Percentiles rank a stretch among this genome's conserved stretches.
Evolutionary conservation across 2,329 filamentous ascomycete species (phyloP).

Genomic region (Xylariales sp.): DNA sequence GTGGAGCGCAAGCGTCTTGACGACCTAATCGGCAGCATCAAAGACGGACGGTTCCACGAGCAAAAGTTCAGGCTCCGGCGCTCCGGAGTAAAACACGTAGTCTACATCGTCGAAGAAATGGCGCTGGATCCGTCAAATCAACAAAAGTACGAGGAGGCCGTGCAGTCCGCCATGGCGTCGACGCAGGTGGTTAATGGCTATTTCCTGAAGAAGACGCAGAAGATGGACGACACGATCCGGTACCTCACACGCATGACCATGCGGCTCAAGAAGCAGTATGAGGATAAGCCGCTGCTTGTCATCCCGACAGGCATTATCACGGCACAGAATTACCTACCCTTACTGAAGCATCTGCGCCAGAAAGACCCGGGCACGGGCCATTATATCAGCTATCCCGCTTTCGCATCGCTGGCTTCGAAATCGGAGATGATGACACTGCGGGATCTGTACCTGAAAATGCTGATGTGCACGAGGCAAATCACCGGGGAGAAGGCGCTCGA

Average conservation of each 20-base stretch:
- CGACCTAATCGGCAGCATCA: constrained; percentile 75
- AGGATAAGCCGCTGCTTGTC: constrained; percentile 50
- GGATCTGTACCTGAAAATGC: constrained; percentile 77
- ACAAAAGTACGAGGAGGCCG: constrained; percentile 58
- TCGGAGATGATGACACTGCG: constrained; percentile 68
- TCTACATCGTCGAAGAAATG: constrained; percentile 76
- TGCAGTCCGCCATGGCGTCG: constrained; percentile 69
- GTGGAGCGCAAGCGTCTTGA: constrained; percentile 77
- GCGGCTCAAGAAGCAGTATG: constrained; percentile 62
- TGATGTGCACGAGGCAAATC: constrained; percentile 74
- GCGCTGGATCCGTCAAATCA: constrained; percentile 50
- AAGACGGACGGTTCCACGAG: constrained; percentile 77
- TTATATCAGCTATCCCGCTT: constrained; percentile 66
- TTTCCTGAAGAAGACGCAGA: constrained; percentile 71
- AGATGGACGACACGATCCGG: constrained; percentile 71
- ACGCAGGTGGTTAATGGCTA: constrained; percentile 76
- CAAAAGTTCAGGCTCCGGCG: constrained; percentile 76
- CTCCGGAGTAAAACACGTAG: constrained; percentile 69
- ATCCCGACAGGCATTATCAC: constrained; percentile 64
- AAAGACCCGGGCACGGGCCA: constrained; percentile 46
- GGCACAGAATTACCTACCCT: constrained; percentile 59
- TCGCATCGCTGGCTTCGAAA: constrained; percentile 69
- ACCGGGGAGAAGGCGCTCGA: constrained; percentile 75
- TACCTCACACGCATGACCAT: constrained; percentile 71
- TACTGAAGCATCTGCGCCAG: constrained; percentile 54